phyloP scores from a whole-genome alignment of 75 land plant genomes.

The Sequoiadendron giganteum region DNA sequence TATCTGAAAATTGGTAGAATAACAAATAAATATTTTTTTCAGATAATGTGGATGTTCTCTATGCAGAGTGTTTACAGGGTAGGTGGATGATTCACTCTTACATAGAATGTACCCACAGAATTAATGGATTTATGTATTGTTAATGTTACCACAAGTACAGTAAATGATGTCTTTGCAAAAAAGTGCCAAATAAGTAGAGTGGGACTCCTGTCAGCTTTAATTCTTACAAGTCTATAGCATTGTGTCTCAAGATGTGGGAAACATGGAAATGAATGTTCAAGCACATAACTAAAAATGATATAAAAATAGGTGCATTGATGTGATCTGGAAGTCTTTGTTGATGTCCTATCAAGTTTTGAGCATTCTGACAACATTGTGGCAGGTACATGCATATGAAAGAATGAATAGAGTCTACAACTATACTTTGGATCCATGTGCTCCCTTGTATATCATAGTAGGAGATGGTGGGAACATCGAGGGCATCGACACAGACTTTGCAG shows the following conservation, averaged over 20 bases:
- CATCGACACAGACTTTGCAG: conserved; percentile 74
- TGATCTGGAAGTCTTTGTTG: neutral
- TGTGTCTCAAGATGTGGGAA: neutral
- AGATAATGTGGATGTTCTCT: neutral
- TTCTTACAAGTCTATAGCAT: neutral
- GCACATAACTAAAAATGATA: neutral
- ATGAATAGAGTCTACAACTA: conserved; percentile 87
- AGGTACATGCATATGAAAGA: conserved; percentile 98
- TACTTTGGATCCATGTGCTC: conserved; percentile 75
- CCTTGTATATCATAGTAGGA: conserved; percentile 87
- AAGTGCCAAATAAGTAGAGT: neutral
- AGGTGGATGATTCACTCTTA: neutral
- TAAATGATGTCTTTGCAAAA: neutral
- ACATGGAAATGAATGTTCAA: neutral
- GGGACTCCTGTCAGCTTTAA: neutral
- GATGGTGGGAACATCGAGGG: conserved; percentile 95
- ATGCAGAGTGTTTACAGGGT: neutral
- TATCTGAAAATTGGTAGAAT: neutral
- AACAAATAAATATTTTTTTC: neutral
- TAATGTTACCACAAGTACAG: neutral
- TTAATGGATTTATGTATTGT: neutral
- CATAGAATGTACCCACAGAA: neutral
- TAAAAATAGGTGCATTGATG: neutral
- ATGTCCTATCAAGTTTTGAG: neutral
- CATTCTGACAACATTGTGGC: neutral